phyloP scores from a whole-genome alignment of 1,284 basidiomycete genomes.

The Paramarasmius palmivorus region DNA sequence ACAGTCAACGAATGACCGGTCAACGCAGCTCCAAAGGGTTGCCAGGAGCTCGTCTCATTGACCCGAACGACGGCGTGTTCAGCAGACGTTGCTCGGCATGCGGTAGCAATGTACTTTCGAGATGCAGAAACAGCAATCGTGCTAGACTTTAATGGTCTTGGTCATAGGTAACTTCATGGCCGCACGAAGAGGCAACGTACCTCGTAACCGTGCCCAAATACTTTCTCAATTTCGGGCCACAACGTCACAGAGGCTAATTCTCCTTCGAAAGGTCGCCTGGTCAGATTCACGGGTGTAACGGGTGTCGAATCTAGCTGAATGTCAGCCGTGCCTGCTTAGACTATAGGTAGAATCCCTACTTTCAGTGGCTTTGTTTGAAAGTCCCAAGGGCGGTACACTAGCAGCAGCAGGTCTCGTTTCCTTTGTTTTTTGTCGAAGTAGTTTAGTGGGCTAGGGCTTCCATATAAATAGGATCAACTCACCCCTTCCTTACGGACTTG shows the following conservation, averaged over 20 bases:
- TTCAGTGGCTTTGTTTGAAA: constrained; percentile 49
- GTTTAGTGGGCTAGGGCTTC: neutral
- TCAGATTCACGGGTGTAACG: constrained; percentile 13
- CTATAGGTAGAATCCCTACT: constrained; percentile 34
- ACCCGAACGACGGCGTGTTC: constrained; percentile 92
- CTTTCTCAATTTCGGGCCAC: constrained; percentile 97
- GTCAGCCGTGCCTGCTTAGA: neutral
- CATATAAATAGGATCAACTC: constrained; percentile 11
- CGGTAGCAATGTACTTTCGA: constrained; percentile 80
- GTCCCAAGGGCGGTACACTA: constrained; percentile 38
- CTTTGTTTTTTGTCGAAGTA: constrained; percentile 27
- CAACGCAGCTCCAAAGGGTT: constrained; percentile 69
- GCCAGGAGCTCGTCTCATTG: constrained; percentile 73
- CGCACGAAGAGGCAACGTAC: constrained; percentile 37
- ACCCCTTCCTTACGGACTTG: constrained; percentile 50
- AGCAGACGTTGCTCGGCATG: constrained; percentile 84
- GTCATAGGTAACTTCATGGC: constrained; percentile 3
- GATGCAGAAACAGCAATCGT: constrained; percentile 74
- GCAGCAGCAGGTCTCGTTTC: constrained; percentile 33
- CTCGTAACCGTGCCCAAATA: constrained; percentile 99
- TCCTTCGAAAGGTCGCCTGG: constrained; percentile 77
- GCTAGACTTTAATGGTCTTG: constrained; percentile 56
- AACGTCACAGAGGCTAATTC: constrained; percentile 84
- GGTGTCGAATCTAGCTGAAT: constrained; percentile 7
- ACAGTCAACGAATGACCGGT: constrained; percentile 88